Evolutionary conservation across 208 protist species (phyloP).

Genomic region (Leishmania tarentolae): DNA sequence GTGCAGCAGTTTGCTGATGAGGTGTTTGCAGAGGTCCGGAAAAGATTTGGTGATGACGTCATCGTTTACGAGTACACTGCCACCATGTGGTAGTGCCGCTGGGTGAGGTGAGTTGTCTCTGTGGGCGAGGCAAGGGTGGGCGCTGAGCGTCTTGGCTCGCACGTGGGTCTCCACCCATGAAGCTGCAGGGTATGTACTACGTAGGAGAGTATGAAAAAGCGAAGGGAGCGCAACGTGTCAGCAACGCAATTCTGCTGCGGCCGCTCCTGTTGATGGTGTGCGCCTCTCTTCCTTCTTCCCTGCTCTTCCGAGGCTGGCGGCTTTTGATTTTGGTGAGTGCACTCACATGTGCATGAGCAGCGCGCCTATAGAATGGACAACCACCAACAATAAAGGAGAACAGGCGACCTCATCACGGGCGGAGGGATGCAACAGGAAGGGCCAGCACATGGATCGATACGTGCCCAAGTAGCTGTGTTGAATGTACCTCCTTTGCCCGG

Average conservation of each 20-base stretch:
- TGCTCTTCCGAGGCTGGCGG: background rate
- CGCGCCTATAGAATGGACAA: background rate
- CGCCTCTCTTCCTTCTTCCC: background rate
- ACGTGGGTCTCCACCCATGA: background rate
- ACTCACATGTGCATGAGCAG: background rate
- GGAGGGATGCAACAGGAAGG: background rate
- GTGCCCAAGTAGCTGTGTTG: background rate
- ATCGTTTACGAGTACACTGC: constrained; percentile 44
- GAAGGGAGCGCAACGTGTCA: background rate
- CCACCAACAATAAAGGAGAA: background rate
- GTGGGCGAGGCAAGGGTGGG: background rate
- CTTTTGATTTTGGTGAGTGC: background rate
- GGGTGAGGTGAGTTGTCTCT: background rate
- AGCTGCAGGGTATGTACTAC: background rate
- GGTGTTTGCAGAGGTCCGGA: constrained; percentile 29
- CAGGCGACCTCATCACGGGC: background rate
- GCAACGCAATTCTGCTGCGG: background rate
- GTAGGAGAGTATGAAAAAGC: background rate
- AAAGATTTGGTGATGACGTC: constrained; percentile 37
- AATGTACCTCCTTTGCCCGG: background rate
- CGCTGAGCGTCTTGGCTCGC: too few species aligned
- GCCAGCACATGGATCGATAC: background rate
- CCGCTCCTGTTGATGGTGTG: background rate
- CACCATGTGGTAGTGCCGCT: constrained; percentile 4
- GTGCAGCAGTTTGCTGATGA: constrained; percentile 39